phyloP scores from a whole-genome alignment of 306 rosid species.

The Dalbergia cochinchinensis region DNA sequence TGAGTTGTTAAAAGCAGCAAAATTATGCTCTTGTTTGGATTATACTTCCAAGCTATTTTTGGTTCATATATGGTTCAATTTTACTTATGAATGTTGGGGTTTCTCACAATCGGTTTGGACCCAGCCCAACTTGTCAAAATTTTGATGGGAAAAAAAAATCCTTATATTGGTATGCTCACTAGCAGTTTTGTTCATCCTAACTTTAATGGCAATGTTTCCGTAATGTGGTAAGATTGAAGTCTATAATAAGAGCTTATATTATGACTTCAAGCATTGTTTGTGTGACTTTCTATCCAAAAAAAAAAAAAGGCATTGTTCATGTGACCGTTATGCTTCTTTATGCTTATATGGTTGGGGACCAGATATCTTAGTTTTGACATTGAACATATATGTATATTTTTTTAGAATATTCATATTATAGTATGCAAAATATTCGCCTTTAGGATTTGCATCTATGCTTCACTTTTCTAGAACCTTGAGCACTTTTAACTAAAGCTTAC shows the following conservation, averaged over 20 bases:
- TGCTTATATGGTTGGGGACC: conserved; percentile 19
- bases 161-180: not conserved
- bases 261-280: conserved; percentile 11
- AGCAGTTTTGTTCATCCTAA: not conserved
- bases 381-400: not conserved
- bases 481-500: not conserved
- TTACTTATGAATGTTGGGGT: not conserved
- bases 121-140: not conserved
- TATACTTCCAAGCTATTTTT: not conserved
- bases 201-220: not conserved
- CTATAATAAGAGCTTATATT: not conserved
- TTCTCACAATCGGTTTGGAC: not conserved
- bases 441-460: not conserved
- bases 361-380: not conserved
- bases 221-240: not conserved
- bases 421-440: not conserved
- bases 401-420: not conserved
- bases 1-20: not conserved
- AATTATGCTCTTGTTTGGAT: not conserved
- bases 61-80: conserved; percentile 5
- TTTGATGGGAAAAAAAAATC: not conserved
- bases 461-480: not conserved
- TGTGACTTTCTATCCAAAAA: not conserved
- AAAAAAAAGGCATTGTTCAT: not conserved
- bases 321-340: conserved; percentile 20